Percentiles rank a stretch among this genome's conserved stretches.
Evolutionary conservation across 2,329 filamentous ascomycete genomes (phyloP).

Genomic region (Pseudogymnoascus sp.): DNA sequence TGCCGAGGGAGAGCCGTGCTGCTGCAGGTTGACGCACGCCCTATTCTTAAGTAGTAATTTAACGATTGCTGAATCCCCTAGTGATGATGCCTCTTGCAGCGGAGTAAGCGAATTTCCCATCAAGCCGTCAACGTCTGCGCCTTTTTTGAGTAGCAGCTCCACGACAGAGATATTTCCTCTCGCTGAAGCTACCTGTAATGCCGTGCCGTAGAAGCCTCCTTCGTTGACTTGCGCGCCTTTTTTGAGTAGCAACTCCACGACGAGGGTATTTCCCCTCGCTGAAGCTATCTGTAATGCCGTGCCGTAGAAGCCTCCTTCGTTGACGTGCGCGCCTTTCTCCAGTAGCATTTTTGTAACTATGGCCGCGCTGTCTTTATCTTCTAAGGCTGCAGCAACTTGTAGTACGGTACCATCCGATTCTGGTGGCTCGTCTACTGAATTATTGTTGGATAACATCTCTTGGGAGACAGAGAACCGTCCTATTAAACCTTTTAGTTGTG

Average conservation of each 20-base stretch:
- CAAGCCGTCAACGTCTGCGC: neutral
- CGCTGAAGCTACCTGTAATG: neutral
- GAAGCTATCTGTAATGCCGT: neutral
- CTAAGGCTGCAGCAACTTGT: neutral
- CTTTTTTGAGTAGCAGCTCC: neutral
- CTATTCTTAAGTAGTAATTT: neutral
- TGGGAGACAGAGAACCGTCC: fast-evolving
- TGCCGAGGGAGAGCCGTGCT: neutral
- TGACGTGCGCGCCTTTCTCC: neutral
- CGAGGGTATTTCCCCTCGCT: neutral
- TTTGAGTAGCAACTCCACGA: neutral
- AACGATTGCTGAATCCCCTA: neutral
- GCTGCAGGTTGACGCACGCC: neutral
- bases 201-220: neutral
- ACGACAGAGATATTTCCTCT: neutral
- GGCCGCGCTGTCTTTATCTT: neutral
- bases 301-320: neutral
- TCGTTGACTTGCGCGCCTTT: slow-evolving; percentile 6
- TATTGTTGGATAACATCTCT: neutral
- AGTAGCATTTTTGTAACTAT: neutral
- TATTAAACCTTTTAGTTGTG: neutral
- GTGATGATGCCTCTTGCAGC: neutral
- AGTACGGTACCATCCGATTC: neutral
- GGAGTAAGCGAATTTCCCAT: neutral
- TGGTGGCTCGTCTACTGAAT: neutral